Base-by-base conservation (phyloP, 371 early-diverging fungal species). In the Mucor ambiguus region DNA sequence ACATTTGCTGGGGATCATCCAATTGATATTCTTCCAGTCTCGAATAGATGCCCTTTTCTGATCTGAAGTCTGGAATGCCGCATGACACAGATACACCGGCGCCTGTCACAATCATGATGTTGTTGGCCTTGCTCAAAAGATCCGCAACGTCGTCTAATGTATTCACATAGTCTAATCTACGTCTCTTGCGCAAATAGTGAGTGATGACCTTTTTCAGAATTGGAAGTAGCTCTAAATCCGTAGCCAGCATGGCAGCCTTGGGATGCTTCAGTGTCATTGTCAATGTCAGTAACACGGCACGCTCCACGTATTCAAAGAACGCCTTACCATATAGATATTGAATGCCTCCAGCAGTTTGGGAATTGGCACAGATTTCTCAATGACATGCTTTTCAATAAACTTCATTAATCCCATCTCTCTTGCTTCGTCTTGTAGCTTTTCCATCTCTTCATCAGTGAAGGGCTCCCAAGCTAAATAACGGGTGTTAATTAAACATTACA, bases 21-120 rank as follows among this genome's bases (percentile, higher is more conserved):
- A 92, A 66, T n/a, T 88, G 81, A 66, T 84, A 94, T 70, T 92
- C 90, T 52, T 87, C 81, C 22, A 93, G 69, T n/a, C 92, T 77
- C 4, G 90, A 85, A 60, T 99, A 99, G 35, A 99, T 93, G n/a
- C 99, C 99, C 24, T 90, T 90, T 48, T 93, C 90, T 11, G 99
- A 98, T 48, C 99, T 87, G 67, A 99, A 99, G 71, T 99, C 99
- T 0, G 99, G 98, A 37, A 99, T 99, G 26, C 99, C 99, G 63
- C 96, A 94, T 0, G 96, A 92, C 0, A 97, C 98, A 26, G 96
- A 96, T 5, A 90, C 92, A 22, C 96, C 96, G 0, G 96, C 96
- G 3, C 98, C 98, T 0, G 97, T 96, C 58, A 97, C 82, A 22
- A 97, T 93, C 87, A 97, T 85, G 44, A 96, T 93, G 35, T 90